Conservation (phyloP, 2,329 filamentous ascomycete genomes). For the Capronia epimyces region DNA sequence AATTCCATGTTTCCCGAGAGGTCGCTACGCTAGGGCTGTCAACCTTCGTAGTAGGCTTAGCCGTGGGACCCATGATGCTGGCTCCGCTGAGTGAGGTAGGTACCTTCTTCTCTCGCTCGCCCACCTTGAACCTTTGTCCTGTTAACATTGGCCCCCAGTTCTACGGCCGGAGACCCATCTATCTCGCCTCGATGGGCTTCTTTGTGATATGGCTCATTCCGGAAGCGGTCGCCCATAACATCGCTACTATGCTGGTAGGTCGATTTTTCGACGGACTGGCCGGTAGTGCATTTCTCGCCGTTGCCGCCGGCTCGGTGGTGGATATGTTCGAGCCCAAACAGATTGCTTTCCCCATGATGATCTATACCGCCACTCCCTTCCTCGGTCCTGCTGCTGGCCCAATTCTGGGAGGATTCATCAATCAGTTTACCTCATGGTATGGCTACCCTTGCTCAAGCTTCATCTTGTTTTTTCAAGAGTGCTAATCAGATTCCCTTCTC, state of each 20-base stretch:
- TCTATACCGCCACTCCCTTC: constrained; percentile 63
- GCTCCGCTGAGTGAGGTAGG: constrained; percentile 31
- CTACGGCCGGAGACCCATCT: constrained; percentile 78
- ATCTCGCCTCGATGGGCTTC: constrained; percentile 65
- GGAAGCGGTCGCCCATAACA: constrained; percentile 72
- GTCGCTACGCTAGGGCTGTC: constrained; percentile 46
- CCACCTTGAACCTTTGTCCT: constrained; percentile 62
- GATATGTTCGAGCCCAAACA: constrained; percentile 62
- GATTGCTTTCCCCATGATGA: constrained; percentile 69
- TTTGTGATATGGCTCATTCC: constrained; percentile 78
- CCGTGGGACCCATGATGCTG: constrained; percentile 55
- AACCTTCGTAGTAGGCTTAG: constrained; percentile 49
- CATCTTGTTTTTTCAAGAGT: not conserved
- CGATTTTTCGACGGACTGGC: constrained; percentile 60
- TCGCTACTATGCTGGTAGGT: constrained; percentile 71
- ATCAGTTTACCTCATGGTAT: constrained; percentile 55
- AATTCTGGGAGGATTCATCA: constrained; percentile 51
- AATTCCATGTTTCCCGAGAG: constrained; percentile 45
- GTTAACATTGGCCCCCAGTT: constrained; percentile 64
- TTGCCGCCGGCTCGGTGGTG: constrained; percentile 67
- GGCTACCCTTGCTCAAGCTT: constrained; percentile 6
- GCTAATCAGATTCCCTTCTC: too few relatives aligned
- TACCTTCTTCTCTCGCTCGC: constrained; percentile 28
- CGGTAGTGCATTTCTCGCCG: constrained; percentile 58
- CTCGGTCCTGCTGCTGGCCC: constrained; percentile 44